phyloP scores from a whole-genome alignment of 2,329 filamentous ascomycete genomes.

The Cordyceps cicadae region DNA sequence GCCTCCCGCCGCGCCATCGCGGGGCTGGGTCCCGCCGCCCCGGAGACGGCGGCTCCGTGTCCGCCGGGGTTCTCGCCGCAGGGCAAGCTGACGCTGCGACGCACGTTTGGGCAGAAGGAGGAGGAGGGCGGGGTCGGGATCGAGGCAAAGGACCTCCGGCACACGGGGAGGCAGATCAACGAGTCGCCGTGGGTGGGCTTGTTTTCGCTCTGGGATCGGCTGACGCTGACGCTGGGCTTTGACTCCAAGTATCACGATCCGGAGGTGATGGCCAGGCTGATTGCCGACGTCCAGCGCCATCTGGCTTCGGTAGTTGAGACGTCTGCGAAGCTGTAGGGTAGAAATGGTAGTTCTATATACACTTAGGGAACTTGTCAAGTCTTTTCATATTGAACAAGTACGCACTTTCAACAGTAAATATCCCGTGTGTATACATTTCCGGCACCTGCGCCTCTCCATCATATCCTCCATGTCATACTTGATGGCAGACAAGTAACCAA shows the following conservation, averaged over 20 bases:
- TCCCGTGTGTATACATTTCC: too few relatives aligned
- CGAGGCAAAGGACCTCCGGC: neutral
- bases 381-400: too few relatives aligned
- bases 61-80: conserved; percentile 1
- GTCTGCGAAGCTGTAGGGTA: neutral
- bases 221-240: neutral
- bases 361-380: neutral
- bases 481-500: too few relatives aligned
- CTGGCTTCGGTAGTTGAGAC: neutral
- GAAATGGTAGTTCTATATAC: neutral
- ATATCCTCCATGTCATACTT: too few relatives aligned
- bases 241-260: neutral
- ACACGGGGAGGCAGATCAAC: neutral
- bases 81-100: neutral
- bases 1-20: neutral
- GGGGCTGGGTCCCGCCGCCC: neutral
- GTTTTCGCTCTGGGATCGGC: neutral
- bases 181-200: conserved; percentile 2
- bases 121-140: neutral
- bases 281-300: neutral
- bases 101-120: neutral
- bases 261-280: neutral
- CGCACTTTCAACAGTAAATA: too few relatives aligned
- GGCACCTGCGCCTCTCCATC: too few relatives aligned
- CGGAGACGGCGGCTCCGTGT: neutral